Conservation (phyloP, 2,329 filamentous ascomycete genomes). For the Uncinocarpus reesii region DNA sequence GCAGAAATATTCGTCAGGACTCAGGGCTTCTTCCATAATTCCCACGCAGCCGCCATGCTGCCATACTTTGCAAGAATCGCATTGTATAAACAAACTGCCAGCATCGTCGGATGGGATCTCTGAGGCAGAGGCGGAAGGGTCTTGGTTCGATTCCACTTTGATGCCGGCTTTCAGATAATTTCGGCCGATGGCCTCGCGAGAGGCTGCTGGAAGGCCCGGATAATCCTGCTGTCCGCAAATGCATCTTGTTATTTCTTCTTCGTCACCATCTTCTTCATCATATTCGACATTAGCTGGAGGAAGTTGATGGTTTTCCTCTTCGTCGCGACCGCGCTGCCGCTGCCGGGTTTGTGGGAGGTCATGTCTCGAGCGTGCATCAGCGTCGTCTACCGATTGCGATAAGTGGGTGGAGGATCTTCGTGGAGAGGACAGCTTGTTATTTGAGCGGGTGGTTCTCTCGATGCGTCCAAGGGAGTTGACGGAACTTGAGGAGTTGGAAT, state of each 20-base stretch:
- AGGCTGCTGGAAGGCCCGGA: conserved; percentile 60
- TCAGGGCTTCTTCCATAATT: conserved; percentile 86
- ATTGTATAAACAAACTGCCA: conserved; percentile 94
- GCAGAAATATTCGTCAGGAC: conserved; percentile 95
- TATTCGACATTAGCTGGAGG: conserved; percentile 30
- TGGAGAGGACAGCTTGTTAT: conserved; percentile 61
- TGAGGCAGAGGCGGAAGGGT: conserved; percentile 49
- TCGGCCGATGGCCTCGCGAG: conserved; percentile 47
- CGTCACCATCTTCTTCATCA: conserved; percentile 56
- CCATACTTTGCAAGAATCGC: conserved; percentile 96
- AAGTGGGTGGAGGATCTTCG: conserved; percentile 59
- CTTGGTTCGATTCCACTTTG: conserved; percentile 50
- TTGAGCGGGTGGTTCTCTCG: conserved; percentile 62
- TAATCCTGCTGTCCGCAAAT: conserved; percentile 93
- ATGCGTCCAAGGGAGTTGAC: conserved; percentile 59
- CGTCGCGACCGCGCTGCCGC: conserved; percentile 62
- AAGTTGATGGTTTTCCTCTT: conserved; percentile 51
- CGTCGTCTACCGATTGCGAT: conserved; percentile 46
- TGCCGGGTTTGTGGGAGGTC: conserved; percentile 63
- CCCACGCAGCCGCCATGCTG: conserved; percentile 96
- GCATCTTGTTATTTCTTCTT: conserved; percentile 91
- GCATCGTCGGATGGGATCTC: conserved; percentile 65
- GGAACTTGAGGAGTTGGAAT: conserved; percentile 67
- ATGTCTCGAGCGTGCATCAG: conserved; percentile 40
- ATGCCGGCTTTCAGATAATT: conserved; percentile 47